phyloP scores from a whole-genome alignment of 306 rosid species.

The Hippophae gyantsensis region DNA sequence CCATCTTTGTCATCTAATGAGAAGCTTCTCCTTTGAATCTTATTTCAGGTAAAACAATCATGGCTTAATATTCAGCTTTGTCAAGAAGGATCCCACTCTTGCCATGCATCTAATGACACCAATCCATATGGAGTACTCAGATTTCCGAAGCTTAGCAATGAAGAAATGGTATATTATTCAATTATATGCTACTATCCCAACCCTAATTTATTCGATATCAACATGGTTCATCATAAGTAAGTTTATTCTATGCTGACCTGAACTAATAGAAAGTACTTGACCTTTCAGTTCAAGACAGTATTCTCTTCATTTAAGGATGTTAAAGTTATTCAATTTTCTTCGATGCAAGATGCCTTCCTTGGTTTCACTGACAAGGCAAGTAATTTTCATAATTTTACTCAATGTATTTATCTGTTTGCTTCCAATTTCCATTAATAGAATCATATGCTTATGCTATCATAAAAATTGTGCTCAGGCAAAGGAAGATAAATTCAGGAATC shows the following conservation, averaged over 20 bases:
- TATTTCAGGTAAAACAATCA: constrained; percentile 66
- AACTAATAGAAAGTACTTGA: too few species aligned
- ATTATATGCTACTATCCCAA: too few species aligned
- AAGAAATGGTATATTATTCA: constrained; percentile 56
- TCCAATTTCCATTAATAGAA: background rate
- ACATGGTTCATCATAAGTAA: too few species aligned
- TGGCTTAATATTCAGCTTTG: constrained; percentile 89
- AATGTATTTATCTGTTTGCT: constrained; percentile 1
- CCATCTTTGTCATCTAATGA: constrained; percentile 6
- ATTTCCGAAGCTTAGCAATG: constrained; percentile 85
- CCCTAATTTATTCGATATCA: too few species aligned
- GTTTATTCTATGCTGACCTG: too few species aligned
- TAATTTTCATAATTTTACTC: background rate
- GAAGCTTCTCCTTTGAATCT: constrained; percentile 16
- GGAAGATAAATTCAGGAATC: constrained; percentile 64
- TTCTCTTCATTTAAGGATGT: constrained; percentile 77
- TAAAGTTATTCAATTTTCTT: constrained; percentile 79
- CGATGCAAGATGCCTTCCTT: constrained; percentile 73
- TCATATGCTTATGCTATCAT: background rate
- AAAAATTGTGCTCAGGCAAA: constrained; percentile 35
- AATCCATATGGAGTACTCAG: constrained; percentile 42
- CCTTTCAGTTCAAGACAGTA: constrained; percentile 46
- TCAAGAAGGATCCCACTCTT: constrained; percentile 49
- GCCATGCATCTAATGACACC: constrained; percentile 45
- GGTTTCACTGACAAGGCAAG: constrained; percentile 73